Percentiles rank a stretch among this genome's conserved stretches.
phyloP scores from a whole-genome alignment of 495 filamentous ascomycete species.

The Chaetomidium leptoderma region DNA sequence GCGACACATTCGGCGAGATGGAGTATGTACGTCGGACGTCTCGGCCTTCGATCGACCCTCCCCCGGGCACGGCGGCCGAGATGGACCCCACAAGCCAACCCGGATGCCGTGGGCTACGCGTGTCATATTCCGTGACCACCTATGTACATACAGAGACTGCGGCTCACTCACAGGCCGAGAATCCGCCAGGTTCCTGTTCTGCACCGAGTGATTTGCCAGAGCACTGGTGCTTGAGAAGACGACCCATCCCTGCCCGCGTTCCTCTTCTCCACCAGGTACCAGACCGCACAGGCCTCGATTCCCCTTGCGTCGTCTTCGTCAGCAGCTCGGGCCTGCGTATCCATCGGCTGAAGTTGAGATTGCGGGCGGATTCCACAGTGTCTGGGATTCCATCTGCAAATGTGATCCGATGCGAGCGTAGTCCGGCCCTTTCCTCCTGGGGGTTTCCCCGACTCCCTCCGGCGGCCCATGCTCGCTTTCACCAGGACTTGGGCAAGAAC shows the following conservation, averaged over 20 bases:
- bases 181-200: neutral
- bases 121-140: neutral
- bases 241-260: neutral
- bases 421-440: no score
- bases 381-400: no score
- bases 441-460: no score
- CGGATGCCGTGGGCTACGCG: neutral
- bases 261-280: constrained; percentile 1
- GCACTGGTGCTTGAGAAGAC: neutral
- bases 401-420: no score
- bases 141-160: neutral
- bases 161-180: neutral
- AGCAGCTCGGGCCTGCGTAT: no score
- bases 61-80: neutral
- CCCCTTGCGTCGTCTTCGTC: neutral
- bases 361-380: no score
- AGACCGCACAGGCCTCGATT: no score
- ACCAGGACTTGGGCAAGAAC: no score
- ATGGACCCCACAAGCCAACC: neutral
- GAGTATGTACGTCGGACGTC: neutral
- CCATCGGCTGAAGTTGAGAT: neutral
- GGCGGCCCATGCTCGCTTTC: no score
- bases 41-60: neutral
- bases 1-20: no score
- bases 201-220: constrained; percentile 2